Percentiles rank a stretch among this genome's conserved stretches.
Conservation (phyloP, 306 rosid species). For the Begonia peltatifolia region DNA sequence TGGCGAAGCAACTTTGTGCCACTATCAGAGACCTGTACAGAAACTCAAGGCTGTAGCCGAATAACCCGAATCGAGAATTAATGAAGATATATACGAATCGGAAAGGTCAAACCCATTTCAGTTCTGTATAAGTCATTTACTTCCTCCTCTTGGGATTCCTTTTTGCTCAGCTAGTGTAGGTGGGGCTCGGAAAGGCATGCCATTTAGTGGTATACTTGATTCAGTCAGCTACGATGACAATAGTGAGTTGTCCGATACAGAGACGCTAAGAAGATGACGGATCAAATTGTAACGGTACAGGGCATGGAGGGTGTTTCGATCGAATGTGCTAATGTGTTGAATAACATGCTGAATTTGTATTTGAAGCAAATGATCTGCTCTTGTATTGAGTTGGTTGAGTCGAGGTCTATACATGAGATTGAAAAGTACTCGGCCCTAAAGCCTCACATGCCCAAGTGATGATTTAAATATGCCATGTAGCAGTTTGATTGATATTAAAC, state of each 20-base stretch:
- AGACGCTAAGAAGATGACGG: conserved; percentile 69
- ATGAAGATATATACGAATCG: conserved; percentile 49
- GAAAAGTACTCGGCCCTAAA: conserved; percentile 31
- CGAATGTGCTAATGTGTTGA: conserved; percentile 70
- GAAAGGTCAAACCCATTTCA: conserved; percentile 31
- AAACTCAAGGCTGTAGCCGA: conserved; percentile 49
- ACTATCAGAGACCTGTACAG: conserved; percentile 71
- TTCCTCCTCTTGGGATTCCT: conserved; percentile 94
- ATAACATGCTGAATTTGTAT: conserved; percentile 59
- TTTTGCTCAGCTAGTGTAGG: conserved; percentile 74
- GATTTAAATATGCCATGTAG: no score
- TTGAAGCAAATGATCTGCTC: conserved; percentile 18
- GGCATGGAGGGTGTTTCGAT: conserved; percentile 73
- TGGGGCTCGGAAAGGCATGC: conserved; percentile 71
- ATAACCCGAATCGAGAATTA: no score
- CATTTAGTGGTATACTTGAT: conserved; percentile 41
- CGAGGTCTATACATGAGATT: conserved; percentile 36
- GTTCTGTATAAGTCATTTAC: conserved; percentile 31
- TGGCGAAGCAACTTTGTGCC: conserved; percentile 53
- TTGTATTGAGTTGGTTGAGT: conserved; percentile 66
- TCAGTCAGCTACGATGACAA: conserved; percentile 38
- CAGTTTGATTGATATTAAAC: no score
- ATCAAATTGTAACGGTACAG: conserved; percentile 76
- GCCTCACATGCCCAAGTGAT: conserved; percentile 5
- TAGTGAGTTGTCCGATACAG: conserved; percentile 65